phyloP scores from a whole-genome alignment of 192 early-diverging fungal genomes.

The Dimargaris cristalligena region DNA sequence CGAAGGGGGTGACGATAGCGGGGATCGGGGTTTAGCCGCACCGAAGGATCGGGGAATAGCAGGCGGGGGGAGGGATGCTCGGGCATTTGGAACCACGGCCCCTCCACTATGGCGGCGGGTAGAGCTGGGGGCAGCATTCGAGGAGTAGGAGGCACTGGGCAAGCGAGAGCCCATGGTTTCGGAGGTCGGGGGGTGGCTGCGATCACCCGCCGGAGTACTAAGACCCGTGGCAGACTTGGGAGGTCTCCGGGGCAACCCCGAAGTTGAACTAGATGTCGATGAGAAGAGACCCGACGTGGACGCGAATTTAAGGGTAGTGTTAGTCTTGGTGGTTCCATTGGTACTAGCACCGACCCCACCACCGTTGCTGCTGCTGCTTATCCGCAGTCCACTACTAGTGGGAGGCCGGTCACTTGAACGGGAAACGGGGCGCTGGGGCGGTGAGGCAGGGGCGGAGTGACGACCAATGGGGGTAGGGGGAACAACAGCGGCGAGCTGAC shows the following conservation, averaged over 20 bases:
- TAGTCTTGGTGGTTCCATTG: neutral
- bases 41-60: no score
- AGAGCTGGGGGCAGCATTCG: neutral
- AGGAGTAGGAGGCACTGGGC: neutral
- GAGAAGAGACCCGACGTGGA: conserved; percentile 4
- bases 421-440: neutral
- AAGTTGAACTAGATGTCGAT: neutral
- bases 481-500: neutral
- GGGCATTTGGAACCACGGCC: neutral
- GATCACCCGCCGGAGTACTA: neutral
- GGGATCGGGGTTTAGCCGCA: no score
- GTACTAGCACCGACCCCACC: no score
- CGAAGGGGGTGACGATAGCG: no score
- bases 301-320: neutral
- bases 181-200: neutral
- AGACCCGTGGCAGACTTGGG: neutral
- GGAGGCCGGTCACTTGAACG: neutral
- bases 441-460: neutral
- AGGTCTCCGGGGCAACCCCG: neutral
- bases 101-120: neutral
- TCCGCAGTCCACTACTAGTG: no score
- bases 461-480: neutral
- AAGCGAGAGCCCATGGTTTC: neutral
- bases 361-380: no score
- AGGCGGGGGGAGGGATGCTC: no score